phyloP scores from a whole-genome alignment of 2,329 filamentous ascomycete genomes.

The Cladosporium sp. region DNA sequence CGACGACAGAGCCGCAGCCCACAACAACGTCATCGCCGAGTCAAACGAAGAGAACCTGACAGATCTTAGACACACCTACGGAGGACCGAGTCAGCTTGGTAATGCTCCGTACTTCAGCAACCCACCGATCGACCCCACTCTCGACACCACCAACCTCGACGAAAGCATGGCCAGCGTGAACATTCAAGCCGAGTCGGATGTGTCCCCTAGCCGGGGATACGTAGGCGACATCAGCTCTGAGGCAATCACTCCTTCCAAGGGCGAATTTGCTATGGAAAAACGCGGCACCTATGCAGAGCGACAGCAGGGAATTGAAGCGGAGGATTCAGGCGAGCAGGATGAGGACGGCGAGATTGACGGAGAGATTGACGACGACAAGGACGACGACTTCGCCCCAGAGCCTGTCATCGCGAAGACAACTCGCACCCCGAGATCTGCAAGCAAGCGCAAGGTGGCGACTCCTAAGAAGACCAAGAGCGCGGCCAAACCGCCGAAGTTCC shows the following conservation, averaged over 20 bases:
- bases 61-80: neutral
- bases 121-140: neutral
- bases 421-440: neutral
- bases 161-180: neutral
- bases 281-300: neutral
- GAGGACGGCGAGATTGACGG: neutral
- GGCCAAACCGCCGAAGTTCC: neutral
- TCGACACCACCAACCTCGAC: neutral
- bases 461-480: neutral
- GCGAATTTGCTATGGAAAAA: neutral
- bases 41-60: neutral
- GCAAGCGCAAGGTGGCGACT: neutral
- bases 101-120: slow-evolving; percentile 2
- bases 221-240: neutral
- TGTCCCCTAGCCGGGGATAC: neutral
- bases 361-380: neutral
- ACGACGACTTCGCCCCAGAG: neutral
- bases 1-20: neutral
- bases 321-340: neutral
- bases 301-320: neutral
- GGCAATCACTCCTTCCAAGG: neutral
- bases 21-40: neutral
- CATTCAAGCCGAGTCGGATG: neutral
- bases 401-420: neutral
- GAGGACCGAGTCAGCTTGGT: neutral